A percentile compares a stretch with the other conserved stretches of the same genome.
Conservation (phyloP, 2,329 filamentous ascomycete species). For the Penicillium sp. region DNA sequence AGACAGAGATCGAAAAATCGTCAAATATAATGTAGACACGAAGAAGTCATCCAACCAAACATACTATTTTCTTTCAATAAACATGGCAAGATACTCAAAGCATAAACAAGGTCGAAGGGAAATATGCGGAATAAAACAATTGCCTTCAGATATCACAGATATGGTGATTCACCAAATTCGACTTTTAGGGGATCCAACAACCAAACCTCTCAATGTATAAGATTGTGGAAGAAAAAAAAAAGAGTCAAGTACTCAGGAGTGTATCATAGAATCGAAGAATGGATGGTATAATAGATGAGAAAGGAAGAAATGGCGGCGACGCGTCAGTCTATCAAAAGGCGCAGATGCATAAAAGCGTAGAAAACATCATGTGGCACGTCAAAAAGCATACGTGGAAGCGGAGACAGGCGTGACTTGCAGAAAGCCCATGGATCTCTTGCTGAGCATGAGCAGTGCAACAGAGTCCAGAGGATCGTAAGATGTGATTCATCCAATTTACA, state of each 20-base stretch:
- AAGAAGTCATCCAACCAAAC: constrained; percentile 9
- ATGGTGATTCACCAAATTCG: constrained; percentile 4
- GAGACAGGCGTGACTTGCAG: constrained; percentile 19
- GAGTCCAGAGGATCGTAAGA: constrained; percentile 9
- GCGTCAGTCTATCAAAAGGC: constrained; percentile 23
- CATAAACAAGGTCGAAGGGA: not conserved
- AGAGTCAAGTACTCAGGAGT: not conserved
- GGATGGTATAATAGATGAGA: constrained; percentile 21
- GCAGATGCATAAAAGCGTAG: constrained; percentile 30
- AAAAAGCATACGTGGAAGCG: constrained; percentile 28
- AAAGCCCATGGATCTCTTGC: not conserved
- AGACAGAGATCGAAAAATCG: constrained; percentile 23
- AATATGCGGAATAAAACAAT: not conserved
- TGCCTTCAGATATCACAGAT: not conserved
- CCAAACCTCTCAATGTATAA: constrained; percentile 4
- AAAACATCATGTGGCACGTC: constrained; percentile 25
- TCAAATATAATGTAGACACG: constrained; percentile 1
- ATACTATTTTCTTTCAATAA: not conserved
- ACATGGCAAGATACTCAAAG: not conserved
- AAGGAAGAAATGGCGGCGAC: constrained; percentile 11
- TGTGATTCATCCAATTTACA: constrained; percentile 24
- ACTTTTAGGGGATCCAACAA: constrained; percentile 6
- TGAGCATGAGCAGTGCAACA: constrained; percentile 20
- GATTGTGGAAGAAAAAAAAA: constrained; percentile 13
- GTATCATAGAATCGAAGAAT: constrained; percentile 6